Evolutionary conservation across 2,329 filamentous ascomycete genomes (phyloP).

Genomic region (Dryadomyces sulphureus): DNA sequence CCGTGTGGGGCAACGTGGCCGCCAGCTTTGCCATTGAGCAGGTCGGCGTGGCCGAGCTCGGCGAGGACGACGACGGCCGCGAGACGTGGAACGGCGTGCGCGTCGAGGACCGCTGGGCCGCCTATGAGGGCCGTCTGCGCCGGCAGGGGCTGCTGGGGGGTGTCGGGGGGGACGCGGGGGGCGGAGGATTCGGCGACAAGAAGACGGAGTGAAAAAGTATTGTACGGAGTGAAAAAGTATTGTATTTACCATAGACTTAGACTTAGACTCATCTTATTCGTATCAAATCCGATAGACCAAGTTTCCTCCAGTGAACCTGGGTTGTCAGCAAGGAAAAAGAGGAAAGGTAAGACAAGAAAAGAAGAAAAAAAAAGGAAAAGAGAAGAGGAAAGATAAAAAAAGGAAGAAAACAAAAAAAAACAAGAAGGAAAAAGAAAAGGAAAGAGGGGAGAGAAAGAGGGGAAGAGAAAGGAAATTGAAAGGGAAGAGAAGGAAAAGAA

Average conservation of each 20-base stretch:
- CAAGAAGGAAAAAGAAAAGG: too few species aligned
- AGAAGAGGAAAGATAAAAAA: too few species aligned
- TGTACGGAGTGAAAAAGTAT: not conserved
- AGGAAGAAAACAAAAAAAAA: too few species aligned
- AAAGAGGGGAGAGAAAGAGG: too few species aligned
- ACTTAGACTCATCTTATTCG: not conserved
- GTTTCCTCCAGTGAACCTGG: slow-evolving; percentile 45
- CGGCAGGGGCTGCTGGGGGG: not conserved
- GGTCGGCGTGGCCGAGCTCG: slow-evolving; percentile 60
- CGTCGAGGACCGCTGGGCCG: slow-evolving; percentile 35
- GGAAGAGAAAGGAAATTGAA: too few species aligned
- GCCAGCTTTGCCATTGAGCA: slow-evolving; percentile 94
- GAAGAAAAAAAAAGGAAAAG: too few species aligned
- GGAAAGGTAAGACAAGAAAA: not conserved
- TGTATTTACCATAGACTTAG: not conserved
- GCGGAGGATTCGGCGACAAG: not conserved
- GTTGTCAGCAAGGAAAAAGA: not conserved
- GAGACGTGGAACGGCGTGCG: slow-evolving; percentile 49
- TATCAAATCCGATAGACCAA: slow-evolving; percentile 53
- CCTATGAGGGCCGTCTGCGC: slow-evolving; percentile 29
- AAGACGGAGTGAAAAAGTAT: not conserved
- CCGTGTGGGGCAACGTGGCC: slow-evolving; percentile 63
- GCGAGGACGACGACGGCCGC: slow-evolving; percentile 23
- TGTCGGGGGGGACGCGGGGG: not conserved
- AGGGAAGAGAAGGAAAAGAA: not conserved